These are phyloP conservation scores for Tylopilus orsonianus DNA, from an alignment of 1,284 basidiomycete genomes.

Conservation along the genomic window DNA sequence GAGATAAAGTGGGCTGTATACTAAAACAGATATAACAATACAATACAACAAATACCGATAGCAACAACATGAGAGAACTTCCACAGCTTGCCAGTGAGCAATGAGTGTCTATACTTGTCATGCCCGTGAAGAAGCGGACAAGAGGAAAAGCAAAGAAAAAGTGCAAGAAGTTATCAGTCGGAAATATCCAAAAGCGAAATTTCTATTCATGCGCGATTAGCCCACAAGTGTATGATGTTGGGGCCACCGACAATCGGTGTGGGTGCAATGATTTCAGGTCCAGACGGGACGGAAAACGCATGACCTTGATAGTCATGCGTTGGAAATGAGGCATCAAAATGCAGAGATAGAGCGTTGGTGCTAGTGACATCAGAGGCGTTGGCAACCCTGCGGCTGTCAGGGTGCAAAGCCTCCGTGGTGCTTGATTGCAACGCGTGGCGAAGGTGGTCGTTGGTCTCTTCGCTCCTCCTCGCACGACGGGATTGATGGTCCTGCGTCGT, in stretches of 20 bases:
- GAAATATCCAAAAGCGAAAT: neutral
- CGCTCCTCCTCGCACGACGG: slow-evolving; percentile 26
- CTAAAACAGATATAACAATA: slow-evolving; percentile 23
- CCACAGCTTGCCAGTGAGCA: slow-evolving; percentile 1
- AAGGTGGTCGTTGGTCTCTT: slow-evolving; percentile 14
- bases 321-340: slow-evolving; percentile 37
- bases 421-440: slow-evolving; percentile 25
- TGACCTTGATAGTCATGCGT: slow-evolving; percentile 24
- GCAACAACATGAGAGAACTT: slow-evolving; percentile 12
- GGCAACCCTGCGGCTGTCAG: slow-evolving; percentile 16
- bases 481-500: slow-evolving; percentile 16
- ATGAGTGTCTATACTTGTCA: slow-evolving; percentile 20
- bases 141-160: neutral
- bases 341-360: slow-evolving; percentile 35
- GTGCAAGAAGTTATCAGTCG: neutral
- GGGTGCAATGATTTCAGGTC: slow-evolving; percentile 34
- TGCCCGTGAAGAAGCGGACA: neutral
- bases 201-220: slow-evolving; percentile 31
- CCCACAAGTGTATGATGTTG: slow-evolving; percentile 35
- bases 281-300: slow-evolving; percentile 22
- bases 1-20: slow-evolving; percentile 10
- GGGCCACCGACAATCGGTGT: slow-evolving; percentile 35
- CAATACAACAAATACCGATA: slow-evolving; percentile 21
- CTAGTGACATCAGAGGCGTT: slow-evolving; percentile 22
- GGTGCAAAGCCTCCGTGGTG: slow-evolving; percentile 23